Percentiles rank a stretch among this genome's conserved stretches.
Conservation (phyloP, 2,329 filamentous ascomycete genomes). For the Nothomitra cinnamomea region DNA sequence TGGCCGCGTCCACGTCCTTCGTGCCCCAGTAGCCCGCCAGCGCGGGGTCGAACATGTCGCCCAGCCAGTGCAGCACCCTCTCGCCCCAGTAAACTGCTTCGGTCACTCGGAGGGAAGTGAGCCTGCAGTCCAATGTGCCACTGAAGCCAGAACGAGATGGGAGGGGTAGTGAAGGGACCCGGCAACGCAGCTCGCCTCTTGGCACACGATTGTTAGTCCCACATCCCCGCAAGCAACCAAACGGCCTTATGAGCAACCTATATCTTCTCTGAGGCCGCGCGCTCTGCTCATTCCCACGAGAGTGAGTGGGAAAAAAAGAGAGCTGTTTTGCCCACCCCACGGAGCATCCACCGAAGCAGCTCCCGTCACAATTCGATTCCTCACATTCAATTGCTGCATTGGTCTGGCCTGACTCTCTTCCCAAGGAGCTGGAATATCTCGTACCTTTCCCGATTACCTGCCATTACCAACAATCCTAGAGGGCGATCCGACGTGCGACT, state of each 20-base stretch:
- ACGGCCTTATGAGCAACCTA: background rate
- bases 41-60: no score
- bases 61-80: slow-evolving; percentile 52
- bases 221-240: slow-evolving; percentile 2
- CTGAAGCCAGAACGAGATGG: background rate
- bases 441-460: background rate
- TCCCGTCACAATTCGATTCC: slow-evolving; percentile 1
- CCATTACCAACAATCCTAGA: background rate
- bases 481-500: background rate
- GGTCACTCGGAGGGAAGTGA: no score
- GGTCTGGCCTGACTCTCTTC: background rate
- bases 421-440: background rate
- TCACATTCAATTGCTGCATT: background rate
- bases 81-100: no score
- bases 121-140: no score
- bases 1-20: no score
- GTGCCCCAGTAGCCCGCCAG: no score
- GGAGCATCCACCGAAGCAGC: background rate
- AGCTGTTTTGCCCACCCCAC: no score
- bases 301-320: no score
- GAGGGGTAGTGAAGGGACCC: background rate
- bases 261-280: background rate
- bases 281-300: background rate
- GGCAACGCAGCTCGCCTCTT: slow-evolving; percentile 1
- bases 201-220: background rate